A percentile compares a stretch with the other conserved stretches of the same genome.
phyloP scores from a whole-genome alignment of 495 filamentous ascomycete genomes.

The Penicillium cataractarum region DNA sequence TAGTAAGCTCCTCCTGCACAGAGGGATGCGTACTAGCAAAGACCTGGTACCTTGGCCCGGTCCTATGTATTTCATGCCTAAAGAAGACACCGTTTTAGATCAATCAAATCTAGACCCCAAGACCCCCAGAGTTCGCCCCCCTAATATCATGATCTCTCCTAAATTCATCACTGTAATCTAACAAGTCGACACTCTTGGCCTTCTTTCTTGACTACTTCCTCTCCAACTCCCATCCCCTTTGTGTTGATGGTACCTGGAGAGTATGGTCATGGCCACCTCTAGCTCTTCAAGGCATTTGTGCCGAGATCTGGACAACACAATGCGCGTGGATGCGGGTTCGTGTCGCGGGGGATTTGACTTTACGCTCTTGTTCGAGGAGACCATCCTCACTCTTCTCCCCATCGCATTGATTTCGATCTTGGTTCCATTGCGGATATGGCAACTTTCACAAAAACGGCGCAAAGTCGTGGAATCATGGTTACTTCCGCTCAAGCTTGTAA shows the following conservation, averaged over 20 bases:
- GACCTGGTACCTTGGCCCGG: not conserved
- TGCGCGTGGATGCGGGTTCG: conserved; percentile 43
- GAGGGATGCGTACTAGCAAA: conserved; percentile 25
- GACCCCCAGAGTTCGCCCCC: conserved; percentile 5
- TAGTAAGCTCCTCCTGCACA: conserved; percentile 28
- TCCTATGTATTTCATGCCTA: not conserved
- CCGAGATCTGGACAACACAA: conserved; percentile 44
- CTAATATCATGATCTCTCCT: conserved; percentile 13
- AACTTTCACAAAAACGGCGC: conserved; percentile 44
- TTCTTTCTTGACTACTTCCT: conserved; percentile 17
- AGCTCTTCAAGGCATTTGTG: conserved; percentile 29
- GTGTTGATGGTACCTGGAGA: conserved; percentile 28
- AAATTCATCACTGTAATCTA: conserved; percentile 10
- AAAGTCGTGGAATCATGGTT: conserved; percentile 50
- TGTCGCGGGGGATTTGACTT: conserved; percentile 64
- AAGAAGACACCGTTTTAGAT: conserved; percentile 20
- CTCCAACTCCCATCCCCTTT: conserved; percentile 17
- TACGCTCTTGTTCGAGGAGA: conserved; percentile 61
- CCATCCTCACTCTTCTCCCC: conserved; percentile 55
- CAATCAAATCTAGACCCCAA: conserved; percentile 28
- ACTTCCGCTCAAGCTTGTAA: conserved; percentile 49
- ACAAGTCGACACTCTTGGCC: conserved; percentile 20
- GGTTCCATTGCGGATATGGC: conserved; percentile 49
- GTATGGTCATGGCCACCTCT: conserved; percentile 35
- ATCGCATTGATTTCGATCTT: conserved; percentile 51